Base-by-base conservation (phyloP, 192 early-diverging fungal species). In the Backusella parvicylindrica region DNA sequence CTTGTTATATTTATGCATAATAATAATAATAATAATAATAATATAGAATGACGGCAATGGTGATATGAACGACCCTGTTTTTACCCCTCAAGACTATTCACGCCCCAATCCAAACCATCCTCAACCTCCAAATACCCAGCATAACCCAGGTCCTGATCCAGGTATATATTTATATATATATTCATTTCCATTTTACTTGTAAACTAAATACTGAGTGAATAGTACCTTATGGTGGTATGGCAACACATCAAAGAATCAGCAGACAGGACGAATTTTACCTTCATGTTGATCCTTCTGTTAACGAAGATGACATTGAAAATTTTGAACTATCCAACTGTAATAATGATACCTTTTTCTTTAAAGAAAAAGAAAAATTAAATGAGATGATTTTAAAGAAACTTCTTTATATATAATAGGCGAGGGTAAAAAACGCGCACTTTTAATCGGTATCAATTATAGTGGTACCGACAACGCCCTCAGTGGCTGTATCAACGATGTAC, bases 361-460 rank as follows among this genome's bases (percentile, higher is more conserved):
- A 47, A 36, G 1, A 41, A 3, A 37, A 8, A 6, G 13, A 1
- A 63, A 49, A 6, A 47, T 66, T n/a, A 56, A 15, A 15, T 35
- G 6, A 56, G 50, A 16, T n/a, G n/a, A n/a, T n/a, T 23, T 8
- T 21, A 50, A 50, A 23, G 6, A n/a, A 18, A 18, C 7, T 50
- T 21, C 1, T 72, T 72, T 16, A 2, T 8, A 26, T 67, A 16
- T 18, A 47, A 23, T 49, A 81, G 80, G 80, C 68, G 71, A 79
- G 40, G 93, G 93, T 18, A 86, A 91, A 64, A 92, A 93, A 78
- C 87, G 90, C 16, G 96, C 95, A 7, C 82, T 98, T 28, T 86
- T 98, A 50, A 92, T 98, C 71, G 97, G 97, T 26, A 95, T 97
- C 83, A 98, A 98, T 77, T 98, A 98, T 82, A 83, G 86, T 49